Percentiles rank a stretch among this genome's conserved stretches.
Conservation (phyloP, 2,329 filamentous ascomycete species). For the Cladophialophora psammophila region DNA sequence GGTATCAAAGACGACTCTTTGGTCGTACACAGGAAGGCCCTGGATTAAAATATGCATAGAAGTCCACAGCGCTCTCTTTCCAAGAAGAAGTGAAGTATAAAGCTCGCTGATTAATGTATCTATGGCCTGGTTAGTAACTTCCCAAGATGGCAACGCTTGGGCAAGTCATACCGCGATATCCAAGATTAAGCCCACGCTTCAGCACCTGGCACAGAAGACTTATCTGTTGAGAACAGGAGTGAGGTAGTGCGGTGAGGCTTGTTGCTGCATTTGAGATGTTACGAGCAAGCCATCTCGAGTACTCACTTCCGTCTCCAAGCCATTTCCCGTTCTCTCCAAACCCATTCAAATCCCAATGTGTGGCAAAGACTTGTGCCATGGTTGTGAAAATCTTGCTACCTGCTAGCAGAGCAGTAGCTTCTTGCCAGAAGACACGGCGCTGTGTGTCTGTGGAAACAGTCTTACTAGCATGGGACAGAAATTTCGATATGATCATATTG, state of each 20-base stretch:
- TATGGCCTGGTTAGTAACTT: constrained; percentile 36
- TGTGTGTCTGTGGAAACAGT: constrained; percentile 48
- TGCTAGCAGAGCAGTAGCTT: constrained; percentile 65
- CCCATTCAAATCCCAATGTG: constrained; percentile 44
- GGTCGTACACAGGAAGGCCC: constrained; percentile 57
- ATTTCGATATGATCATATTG: constrained; percentile 23
- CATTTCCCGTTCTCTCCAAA: constrained; percentile 55
- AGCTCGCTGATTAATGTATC: constrained; percentile 51
- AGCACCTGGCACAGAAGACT: constrained; percentile 54
- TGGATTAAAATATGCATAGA: constrained; percentile 51
- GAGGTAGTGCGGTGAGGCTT: constrained; percentile 50
- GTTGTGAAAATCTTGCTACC: constrained; percentile 67
- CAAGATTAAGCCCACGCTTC: constrained; percentile 71
- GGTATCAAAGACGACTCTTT: constrained; percentile 54
- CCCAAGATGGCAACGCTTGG: background rate
- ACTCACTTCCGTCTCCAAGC: constrained; percentile 70
- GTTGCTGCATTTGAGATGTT: constrained; percentile 62
- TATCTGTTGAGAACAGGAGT: constrained; percentile 40
- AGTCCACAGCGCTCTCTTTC: constrained; percentile 41
- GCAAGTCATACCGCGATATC: constrained; percentile 68
- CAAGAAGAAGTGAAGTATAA: constrained; percentile 49
- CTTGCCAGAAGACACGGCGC: constrained; percentile 64
- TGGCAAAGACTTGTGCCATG: constrained; percentile 61
- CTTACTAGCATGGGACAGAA: constrained; percentile 47
- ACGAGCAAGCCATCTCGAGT: constrained; percentile 73